Base-by-base conservation (phyloP, 2,329 filamentous ascomycete genomes). In the Hymenoscyphus occultus region DNA sequence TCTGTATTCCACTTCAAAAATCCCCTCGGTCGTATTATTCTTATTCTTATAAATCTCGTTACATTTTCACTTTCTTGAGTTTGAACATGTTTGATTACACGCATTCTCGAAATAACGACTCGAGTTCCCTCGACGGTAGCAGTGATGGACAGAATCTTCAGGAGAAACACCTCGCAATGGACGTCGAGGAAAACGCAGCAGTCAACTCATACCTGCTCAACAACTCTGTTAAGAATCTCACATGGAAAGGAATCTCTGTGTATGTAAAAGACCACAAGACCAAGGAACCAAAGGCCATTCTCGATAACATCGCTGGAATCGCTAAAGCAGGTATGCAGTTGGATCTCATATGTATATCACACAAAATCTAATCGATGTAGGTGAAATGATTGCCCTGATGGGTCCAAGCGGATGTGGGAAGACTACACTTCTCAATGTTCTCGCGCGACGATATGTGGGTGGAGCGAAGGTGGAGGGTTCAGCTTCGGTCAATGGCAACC, bases 401-500 rank as follows among this genome's bases (percentile, higher is more conserved):
- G 92, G 92, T 31, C 91, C 91, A 14, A 83, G 80, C 39, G 84
- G 84, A 4, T 83, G 86, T 64, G 92, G 92, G 60, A 96, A 96
- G 77, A 95, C 92, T 0, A 96, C 92, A 0, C 82, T 96, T 0
- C 82, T 96, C 42, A 93, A 96, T 74, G 86, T 90, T 5, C 85
- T 96, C 14, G 91, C 92, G 6, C 84, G 86, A 67, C 79, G 79
- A 67, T 79, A 80, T 13, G 80, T 81, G 0, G 79, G 83, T 5
- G 84, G 83, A 12, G 80, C 84, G 0, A 83, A 83, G 2, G 81
- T 86, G 1, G 81, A 80, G 5, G 84, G 85, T 16, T 75, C 80
- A 2, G 80, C 87, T 14, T 80, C 84, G 63, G 81, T 91, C 69
- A 93, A 95, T 75, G 90, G 90, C 39, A 75, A 73, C 1, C 72